A percentile compares a stretch with the other conserved stretches of the same genome.
Evolutionary conservation across 495 filamentous ascomycete species (phyloP).

Genomic region (Aspergillus panamensis): DNA sequence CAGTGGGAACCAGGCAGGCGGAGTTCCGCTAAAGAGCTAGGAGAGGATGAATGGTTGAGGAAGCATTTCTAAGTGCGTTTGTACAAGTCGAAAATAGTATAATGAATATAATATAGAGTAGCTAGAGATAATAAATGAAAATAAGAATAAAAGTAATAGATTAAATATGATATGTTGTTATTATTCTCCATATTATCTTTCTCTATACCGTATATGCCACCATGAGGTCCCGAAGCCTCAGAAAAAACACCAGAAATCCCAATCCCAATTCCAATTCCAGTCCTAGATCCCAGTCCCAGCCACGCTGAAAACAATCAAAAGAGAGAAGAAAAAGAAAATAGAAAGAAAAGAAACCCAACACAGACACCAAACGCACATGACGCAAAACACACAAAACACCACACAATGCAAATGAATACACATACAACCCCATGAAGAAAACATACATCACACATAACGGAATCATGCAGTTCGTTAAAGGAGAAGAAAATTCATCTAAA

Average conservation of each 20-base stretch:
- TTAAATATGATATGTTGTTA: no score
- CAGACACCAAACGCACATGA: conserved; percentile 21
- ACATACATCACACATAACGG: conserved; percentile 37
- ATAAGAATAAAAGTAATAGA: no score
- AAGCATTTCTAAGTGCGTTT: no score
- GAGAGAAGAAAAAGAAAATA: conserved; percentile 21
- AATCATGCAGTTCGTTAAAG: conserved; percentile 35
- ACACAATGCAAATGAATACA: conserved; percentile 15
- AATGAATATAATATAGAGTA: no score
- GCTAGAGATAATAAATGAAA: no score
- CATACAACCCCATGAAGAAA: conserved; percentile 28
- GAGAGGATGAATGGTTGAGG: conserved; percentile 28
- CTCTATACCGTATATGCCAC: not conserved
- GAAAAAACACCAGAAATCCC: conserved; percentile 12
- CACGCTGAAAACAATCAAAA: conserved; percentile 16
- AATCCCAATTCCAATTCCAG: conserved; percentile 6
- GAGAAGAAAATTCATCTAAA: conserved; percentile 42
- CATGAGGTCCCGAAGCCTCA: not conserved
- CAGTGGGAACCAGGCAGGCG: conserved; percentile 28
- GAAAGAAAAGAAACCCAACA: conserved; percentile 23
- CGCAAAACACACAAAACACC: conserved; percentile 22
- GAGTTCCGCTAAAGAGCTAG: conserved; percentile 25
- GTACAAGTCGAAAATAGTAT: no score
- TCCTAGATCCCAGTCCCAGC: not conserved
- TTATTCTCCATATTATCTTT: no score